These are phyloP conservation scores for Solanum pinnatisectum DNA, from an alignment of 257 asterid genomes.

Conservation along the genomic window DNA sequence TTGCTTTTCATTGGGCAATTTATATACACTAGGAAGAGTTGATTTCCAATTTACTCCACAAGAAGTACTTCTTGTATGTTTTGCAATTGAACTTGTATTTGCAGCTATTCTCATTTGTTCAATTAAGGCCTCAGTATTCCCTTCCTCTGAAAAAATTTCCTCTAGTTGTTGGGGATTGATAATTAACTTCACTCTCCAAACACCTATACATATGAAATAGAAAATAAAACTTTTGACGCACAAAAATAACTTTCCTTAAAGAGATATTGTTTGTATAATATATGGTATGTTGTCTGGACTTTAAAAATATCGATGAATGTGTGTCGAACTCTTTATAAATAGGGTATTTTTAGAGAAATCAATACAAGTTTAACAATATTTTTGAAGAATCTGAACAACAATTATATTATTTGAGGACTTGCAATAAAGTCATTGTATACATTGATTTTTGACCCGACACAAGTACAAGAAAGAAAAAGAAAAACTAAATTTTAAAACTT, in stretches of 20 bases:
- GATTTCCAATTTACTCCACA: slow-evolving; percentile 29
- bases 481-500: background rate
- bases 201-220: slow-evolving; percentile 10
- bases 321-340: too few species aligned
- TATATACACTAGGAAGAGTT: slow-evolving; percentile 9
- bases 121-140: slow-evolving; percentile 50
- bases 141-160: slow-evolving; percentile 47
- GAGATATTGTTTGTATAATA: background rate
- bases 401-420: background rate
- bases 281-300: background rate
- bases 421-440: background rate
- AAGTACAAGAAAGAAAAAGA: background rate
- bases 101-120: slow-evolving; percentile 70
- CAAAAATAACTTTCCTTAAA: background rate
- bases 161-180: slow-evolving; percentile 41
- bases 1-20: background rate
- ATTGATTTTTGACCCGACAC: background rate
- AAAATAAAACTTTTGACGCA: background rate
- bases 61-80: slow-evolving; percentile 3
- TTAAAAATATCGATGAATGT: fast-evolving
- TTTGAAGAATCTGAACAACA: too few species aligned
- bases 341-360: too few species aligned
- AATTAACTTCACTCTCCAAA: slow-evolving; percentile 63
- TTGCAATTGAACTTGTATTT: slow-evolving; percentile 12
- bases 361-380: fast-evolving